Evolutionary conservation across 805 yeast species (phyloP).

Genomic region (Huiozyma sinensis): DNA sequence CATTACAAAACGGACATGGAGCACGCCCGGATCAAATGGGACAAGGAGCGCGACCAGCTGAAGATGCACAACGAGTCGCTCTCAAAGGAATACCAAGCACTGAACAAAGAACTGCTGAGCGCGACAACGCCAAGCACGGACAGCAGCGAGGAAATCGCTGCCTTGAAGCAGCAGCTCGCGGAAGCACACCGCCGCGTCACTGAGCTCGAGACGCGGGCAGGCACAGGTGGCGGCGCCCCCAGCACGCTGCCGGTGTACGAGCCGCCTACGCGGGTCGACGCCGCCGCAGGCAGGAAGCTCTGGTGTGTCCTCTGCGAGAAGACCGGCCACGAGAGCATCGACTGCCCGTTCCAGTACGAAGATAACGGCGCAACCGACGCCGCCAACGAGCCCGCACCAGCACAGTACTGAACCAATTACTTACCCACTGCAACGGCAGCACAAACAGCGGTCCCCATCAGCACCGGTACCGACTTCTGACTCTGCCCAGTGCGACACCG

Average conservation of each 20-base stretch:
- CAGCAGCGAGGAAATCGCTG: conserved; percentile 6
- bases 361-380: no score
- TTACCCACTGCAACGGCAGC: no score
- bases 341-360: conserved; percentile 50
- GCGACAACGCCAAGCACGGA: conserved; percentile 6
- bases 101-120: conserved; percentile 18
- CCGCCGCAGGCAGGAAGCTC: conserved; percentile 58
- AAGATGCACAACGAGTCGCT: conserved; percentile 21
- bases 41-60: conserved; percentile 20
- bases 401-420: no score
- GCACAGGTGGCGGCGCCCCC: neutral
- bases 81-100: conserved; percentile 18
- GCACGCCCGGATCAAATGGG: conserved; percentile 14
- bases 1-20: conserved; percentile 9
- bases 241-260: conserved; percentile 25
- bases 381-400: no score
- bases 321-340: conserved; percentile 76
- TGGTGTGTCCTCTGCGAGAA: conserved; percentile 95
- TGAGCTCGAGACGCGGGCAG: neutral
- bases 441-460: no score
- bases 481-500: no score
- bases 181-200: neutral
- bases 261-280: conserved; percentile 29
- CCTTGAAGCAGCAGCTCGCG: neutral
- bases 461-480: no score